These are phyloP conservation scores for Suillus cothurnatus DNA, from an alignment of 768 basidiomycete species.

Conservation along the genomic window DNA sequence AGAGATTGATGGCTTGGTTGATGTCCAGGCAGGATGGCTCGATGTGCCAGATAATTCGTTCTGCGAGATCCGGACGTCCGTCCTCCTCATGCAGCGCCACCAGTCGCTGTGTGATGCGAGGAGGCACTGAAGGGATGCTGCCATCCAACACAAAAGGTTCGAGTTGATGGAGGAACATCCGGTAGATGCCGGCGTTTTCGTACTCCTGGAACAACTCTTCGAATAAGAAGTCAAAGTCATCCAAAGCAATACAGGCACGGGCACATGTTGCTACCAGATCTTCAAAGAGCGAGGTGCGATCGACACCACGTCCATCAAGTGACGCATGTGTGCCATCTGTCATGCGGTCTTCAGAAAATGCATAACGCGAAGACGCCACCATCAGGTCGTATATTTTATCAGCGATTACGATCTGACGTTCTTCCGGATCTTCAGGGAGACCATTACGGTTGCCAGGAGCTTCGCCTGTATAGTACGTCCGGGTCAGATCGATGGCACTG, in stretches of 20 bases:
- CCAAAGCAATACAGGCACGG: constrained; percentile 77
- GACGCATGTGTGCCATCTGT: constrained; percentile 83
- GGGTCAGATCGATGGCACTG: constrained; percentile 83
- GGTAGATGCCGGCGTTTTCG: constrained; percentile 77
- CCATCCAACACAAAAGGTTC: constrained; percentile 82
- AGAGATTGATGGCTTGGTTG: constrained; percentile 88
- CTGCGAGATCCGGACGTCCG: constrained; percentile 71
- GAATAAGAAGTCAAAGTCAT: constrained; percentile 85
- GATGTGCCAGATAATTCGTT: constrained; percentile 94
- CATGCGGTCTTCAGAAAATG: constrained; percentile 95
- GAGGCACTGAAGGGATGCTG: constrained; percentile 75
- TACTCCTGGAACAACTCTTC: constrained; percentile 93
- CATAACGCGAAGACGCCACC: constrained; percentile 83
- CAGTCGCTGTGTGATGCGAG: constrained; percentile 84
- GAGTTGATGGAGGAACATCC: constrained; percentile 81
- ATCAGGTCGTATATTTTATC: constrained; percentile 81
- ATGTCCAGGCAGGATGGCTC: constrained; percentile 90
- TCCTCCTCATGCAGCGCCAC: constrained; percentile 77
- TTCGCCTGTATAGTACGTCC: constrained; percentile 77
- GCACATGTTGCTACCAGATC: constrained; percentile 77
- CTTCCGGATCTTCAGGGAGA: constrained; percentile 68
- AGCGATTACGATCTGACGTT: constrained; percentile 66
- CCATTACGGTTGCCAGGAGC: constrained; percentile 87
- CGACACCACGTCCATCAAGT: constrained; percentile 87
- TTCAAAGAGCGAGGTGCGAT: constrained; percentile 89